phyloP scores from a whole-genome alignment of 75 land plant species.

The Selaginella moellendorffii region DNA sequence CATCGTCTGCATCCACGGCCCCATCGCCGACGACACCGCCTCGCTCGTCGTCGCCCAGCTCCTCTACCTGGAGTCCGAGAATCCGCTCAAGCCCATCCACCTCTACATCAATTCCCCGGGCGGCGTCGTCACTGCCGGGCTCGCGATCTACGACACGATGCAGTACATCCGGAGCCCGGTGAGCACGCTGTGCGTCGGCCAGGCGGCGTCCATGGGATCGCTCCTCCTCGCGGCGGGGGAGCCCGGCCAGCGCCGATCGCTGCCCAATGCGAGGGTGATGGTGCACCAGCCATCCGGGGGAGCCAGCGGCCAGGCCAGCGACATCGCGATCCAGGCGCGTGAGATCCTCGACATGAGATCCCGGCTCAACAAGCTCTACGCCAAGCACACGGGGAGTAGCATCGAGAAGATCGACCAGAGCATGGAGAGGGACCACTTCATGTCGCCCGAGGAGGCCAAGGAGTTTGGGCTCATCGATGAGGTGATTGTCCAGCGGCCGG shows the following conservation, averaged over 20 bases:
- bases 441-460: slow-evolving; percentile 89
- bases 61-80: slow-evolving; percentile 79
- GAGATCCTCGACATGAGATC: slow-evolving; percentile 70
- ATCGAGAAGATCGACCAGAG: slow-evolving; percentile 52
- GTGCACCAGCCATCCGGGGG: slow-evolving; percentile 95
- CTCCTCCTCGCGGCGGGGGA: slow-evolving; percentile 72
- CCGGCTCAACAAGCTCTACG: slow-evolving; percentile 48
- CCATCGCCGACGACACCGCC: slow-evolving; percentile 74
- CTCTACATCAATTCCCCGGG: slow-evolving; percentile 92
- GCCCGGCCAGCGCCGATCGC: slow-evolving; percentile 58
- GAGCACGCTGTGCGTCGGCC: slow-evolving; percentile 80
- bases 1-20: slow-evolving; percentile 79
- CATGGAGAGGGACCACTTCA: slow-evolving; percentile 82
- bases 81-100: slow-evolving; percentile 77
- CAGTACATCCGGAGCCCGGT: slow-evolving; percentile 83
- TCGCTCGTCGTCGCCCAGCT: slow-evolving; percentile 91
- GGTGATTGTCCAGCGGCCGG: slow-evolving; percentile 68
- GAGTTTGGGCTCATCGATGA: slow-evolving; percentile 79
- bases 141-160: slow-evolving; percentile 91
- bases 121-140: slow-evolving; percentile 79
- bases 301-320: slow-evolving; percentile 72
- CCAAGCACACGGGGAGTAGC: slow-evolving; percentile 56
- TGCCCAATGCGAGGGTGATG: slow-evolving; percentile 82
- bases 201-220: slow-evolving; percentile 94
- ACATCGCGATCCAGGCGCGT: slow-evolving; percentile 73